These are phyloP conservation scores for Vanrija sp. DNA, from an alignment of 1,284 basidiomycete genomes.

Conservation along the genomic window DNA sequence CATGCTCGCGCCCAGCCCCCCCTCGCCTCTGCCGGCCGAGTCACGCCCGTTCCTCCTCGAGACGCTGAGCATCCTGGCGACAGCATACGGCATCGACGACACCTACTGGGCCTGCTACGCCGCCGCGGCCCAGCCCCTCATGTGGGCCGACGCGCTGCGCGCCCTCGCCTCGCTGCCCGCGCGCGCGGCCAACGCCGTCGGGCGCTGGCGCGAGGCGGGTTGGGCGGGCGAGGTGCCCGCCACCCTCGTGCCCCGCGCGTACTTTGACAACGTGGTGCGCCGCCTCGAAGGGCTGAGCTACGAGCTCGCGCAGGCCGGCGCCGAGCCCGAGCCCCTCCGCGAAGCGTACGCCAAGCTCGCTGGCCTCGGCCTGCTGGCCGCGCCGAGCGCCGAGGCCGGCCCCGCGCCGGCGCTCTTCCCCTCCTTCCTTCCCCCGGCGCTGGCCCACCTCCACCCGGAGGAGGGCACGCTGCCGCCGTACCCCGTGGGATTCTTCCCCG, in stretches of 20 bases:
- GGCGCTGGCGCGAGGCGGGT: constrained; percentile 46
- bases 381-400: constrained; percentile 5
- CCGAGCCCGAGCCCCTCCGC: constrained; percentile 14
- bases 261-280: constrained; percentile 56
- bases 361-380: constrained; percentile 28
- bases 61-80: constrained; percentile 57
- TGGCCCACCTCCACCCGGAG: constrained; percentile 52
- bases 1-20: constrained; percentile 16
- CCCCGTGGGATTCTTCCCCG: constrained; percentile 55
- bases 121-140: constrained; percentile 13
- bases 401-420: constrained; percentile 28
- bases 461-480: constrained; percentile 54
- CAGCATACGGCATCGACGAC: constrained; percentile 62
- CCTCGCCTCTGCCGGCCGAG: constrained; percentile 13
- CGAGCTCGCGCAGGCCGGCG: constrained; percentile 53
- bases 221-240: constrained; percentile 25
- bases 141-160: constrained; percentile 42
- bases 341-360: constrained; percentile 29
- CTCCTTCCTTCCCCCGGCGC: constrained; percentile 33
- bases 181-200: constrained; percentile 43
- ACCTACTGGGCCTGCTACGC: constrained; percentile 50
- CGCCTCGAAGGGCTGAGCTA: constrained; percentile 38
- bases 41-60: constrained; percentile 29
- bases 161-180: constrained; percentile 27
- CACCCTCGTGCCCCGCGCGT: constrained; percentile 43